Conservation (phyloP, 495 filamentous ascomycete genomes). For the Baudoinia panamericana region DNA sequence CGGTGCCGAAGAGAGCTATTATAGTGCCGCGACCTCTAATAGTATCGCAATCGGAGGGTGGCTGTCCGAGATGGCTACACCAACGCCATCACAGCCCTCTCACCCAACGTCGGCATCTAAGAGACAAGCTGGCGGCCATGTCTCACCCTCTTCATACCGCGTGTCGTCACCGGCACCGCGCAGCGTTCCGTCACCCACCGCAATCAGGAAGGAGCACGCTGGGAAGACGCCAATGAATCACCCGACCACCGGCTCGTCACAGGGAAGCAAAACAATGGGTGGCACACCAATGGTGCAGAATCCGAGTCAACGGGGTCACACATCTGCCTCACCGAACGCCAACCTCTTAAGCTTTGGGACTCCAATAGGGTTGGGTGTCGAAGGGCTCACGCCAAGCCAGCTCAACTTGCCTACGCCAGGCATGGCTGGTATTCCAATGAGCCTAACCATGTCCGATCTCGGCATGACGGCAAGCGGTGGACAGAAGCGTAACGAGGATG, state of each 20-base stretch:
- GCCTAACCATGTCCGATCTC: conserved; percentile 20
- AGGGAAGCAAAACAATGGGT: conserved; percentile 13
- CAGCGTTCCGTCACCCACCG: conserved; percentile 25
- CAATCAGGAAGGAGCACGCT: conserved; percentile 15
- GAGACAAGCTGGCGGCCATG: conserved; percentile 16
- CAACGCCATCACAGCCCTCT: conserved; percentile 18
- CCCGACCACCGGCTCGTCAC: conserved; percentile 8
- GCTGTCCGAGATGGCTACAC: conserved; percentile 27
- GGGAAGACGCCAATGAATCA: conserved; percentile 22
- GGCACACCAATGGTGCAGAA: conserved; percentile 13
- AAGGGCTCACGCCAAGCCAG: conserved; percentile 27
- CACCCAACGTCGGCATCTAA: conserved; percentile 11
- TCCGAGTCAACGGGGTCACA: conserved; percentile 13
- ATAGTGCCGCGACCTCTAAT: no score
- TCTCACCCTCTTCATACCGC: conserved; percentile 18
- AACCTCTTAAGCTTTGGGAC: conserved; percentile 16
- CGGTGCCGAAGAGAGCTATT: no score
- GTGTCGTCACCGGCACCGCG: conserved; percentile 29
- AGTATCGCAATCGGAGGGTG: no score
- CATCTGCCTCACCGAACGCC: conserved; percentile 2
- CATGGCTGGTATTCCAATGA: conserved; percentile 21
- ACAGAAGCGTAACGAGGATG: conserved; percentile 35
- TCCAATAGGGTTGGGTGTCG: conserved; percentile 16
- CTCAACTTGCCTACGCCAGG: conserved; percentile 19
- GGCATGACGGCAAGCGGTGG: conserved; percentile 13